Base-by-base conservation (phyloP, 2,329 filamentous ascomycete genomes). In the Ceratocystis cubensis region DNA sequence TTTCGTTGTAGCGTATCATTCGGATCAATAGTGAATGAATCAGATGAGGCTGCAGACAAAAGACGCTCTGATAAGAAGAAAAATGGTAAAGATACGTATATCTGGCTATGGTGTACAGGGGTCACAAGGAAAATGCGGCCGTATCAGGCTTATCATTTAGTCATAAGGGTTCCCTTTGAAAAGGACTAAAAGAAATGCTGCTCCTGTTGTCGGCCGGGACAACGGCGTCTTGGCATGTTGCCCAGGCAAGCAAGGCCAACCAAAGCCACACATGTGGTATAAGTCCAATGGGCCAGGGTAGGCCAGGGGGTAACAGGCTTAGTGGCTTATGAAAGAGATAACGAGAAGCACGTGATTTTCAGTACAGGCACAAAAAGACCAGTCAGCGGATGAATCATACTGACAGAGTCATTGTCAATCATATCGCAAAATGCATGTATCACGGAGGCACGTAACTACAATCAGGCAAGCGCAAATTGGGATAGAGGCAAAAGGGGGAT, bases 101-200 rank as follows among this genome's bases (percentile, higher is more conserved):
- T 41, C 37, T 41, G 25, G 30, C 53, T n/a, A n/a, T 50, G 46
- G 17, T 2, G 8, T 20, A 30, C 53, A 30, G 28, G 28, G 25
- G 28, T 59, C 53, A 13, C 28, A 37, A 33, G n/a, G 53, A 30
- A 41, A 59, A 37, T 5, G 28, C n/a, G 28, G 15, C 53, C 33
- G 25, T 33, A 59, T 37, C 53, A 57, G 28, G 17, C 33, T 59
- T n/a, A 30, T 59, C 13, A 30, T 59, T n/a, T 33, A 1, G 53
- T 59, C 53, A 59, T 30, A 59, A 59, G 53, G 53, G 53, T 59
- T 41, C 53, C n/a, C 53, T 59, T 33, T 37, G 4, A 59, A 13
- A n/a, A 37, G 5, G 1, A 17, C 53, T 8, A 37, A 37, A 10
- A 59, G 25, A 17, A 22, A 5, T 20, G 6, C 22, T 8, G 53